Evolutionary conservation across 2,329 filamentous ascomycete genomes (phyloP).

Genomic region (Sporothrix mexicana): DNA sequence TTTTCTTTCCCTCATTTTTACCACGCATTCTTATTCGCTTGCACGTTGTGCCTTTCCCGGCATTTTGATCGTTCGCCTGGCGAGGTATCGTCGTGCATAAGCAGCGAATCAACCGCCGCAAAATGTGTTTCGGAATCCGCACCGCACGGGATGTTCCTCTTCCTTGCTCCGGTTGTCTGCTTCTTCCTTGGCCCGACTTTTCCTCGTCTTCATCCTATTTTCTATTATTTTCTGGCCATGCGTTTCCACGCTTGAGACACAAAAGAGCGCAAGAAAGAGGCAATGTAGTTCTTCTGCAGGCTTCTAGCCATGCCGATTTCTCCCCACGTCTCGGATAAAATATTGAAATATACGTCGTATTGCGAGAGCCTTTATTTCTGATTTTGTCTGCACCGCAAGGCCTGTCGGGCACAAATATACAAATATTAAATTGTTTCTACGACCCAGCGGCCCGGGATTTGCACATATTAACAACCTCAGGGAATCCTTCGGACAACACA

Average conservation of each 20-base stretch:
- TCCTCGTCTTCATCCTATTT: neutral
- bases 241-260: slow-evolving; percentile 1
- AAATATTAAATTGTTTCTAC: slow-evolving; percentile 1
- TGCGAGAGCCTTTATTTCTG: neutral
- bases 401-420: slow-evolving; percentile 18
- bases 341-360: neutral
- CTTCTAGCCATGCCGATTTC: neutral
- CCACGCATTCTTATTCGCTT: neutral
- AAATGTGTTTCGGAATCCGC: slow-evolving; percentile 16
- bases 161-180: neutral
- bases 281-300: neutral
- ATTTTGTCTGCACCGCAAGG: slow-evolving; percentile 6
- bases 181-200: neutral
- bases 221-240: too few species aligned
- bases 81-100: neutral
- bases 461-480: neutral
- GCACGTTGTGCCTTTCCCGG: neutral
- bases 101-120: slow-evolving; percentile 16
- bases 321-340: slow-evolving; percentile 8
- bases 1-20: neutral
- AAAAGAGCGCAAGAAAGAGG: neutral
- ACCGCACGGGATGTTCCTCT: slow-evolving; percentile 9
- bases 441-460: slow-evolving; percentile 18
- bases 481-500: slow-evolving; percentile 17
- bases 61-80: neutral